Percentiles rank a stretch among this genome's conserved stretches.
Evolutionary conservation across 2,329 filamentous ascomycete species (phyloP).

Genomic region (Aspergillus puulaauensis): DNA sequence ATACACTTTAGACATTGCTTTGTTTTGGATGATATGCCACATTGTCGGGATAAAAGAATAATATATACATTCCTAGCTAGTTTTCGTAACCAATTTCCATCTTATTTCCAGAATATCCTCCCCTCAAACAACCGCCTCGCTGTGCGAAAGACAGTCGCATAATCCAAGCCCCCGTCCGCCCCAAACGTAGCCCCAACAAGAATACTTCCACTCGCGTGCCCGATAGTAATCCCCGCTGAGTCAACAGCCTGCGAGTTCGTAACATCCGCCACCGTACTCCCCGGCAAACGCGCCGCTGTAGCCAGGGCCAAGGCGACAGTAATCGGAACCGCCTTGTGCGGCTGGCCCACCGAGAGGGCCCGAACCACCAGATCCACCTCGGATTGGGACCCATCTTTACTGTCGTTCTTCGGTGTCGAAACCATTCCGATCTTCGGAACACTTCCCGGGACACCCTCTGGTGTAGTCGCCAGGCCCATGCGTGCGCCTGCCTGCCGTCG

Average conservation of each 20-base stretch:
- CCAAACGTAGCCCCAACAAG: conserved; percentile 44
- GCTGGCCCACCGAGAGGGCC: conserved; percentile 57
- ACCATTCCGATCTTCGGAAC: conserved; percentile 65
- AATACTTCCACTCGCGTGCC: conserved; percentile 50
- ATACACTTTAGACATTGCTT: no score
- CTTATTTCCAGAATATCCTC: conserved; percentile 41
- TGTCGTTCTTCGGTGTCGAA: conserved; percentile 26
- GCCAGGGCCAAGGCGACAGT: conserved; percentile 55
- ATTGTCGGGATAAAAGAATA: background rate
- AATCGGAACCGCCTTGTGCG: conserved; percentile 57
- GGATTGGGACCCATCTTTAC: conserved; percentile 13
- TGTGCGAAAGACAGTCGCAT: conserved; percentile 49
- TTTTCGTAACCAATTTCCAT: background rate
- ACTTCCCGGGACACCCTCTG: conserved; percentile 50
- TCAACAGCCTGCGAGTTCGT: conserved; percentile 25
- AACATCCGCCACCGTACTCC: conserved; percentile 39
- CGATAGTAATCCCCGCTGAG: conserved; percentile 39
- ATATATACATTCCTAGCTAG: background rate
- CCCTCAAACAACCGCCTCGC: conserved; percentile 51
- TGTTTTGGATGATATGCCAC: no score
- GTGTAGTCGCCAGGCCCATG: conserved; percentile 59
- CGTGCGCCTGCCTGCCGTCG: conserved; percentile 56
- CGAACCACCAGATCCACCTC: conserved; percentile 44
- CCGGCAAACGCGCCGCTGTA: conserved; percentile 48
- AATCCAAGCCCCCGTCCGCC: conserved; percentile 31